Conservation (phyloP, 148 eudicot species). For the Chenopodium suecicum region DNA sequence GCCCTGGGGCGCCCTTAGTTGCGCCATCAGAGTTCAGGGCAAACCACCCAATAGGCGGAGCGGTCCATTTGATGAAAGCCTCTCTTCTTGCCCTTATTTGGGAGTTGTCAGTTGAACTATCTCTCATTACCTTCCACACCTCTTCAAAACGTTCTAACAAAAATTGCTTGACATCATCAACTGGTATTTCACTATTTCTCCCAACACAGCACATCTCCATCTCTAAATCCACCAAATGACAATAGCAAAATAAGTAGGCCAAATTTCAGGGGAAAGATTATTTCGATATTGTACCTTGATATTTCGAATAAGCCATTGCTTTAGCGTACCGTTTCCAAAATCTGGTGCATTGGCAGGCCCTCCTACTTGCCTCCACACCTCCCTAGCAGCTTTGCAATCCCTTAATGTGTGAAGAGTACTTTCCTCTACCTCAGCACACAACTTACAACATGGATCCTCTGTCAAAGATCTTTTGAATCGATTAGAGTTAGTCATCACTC, state of each 20-base stretch:
- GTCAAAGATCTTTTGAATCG: background rate
- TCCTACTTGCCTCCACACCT: background rate
- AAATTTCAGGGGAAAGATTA: background rate
- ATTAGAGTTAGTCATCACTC: background rate
- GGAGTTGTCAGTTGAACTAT: background rate
- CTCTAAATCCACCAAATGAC: background rate
- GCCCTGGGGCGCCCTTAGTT: too few species aligned
- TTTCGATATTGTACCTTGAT: background rate
- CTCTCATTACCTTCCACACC: background rate
- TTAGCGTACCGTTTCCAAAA: background rate
- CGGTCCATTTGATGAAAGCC: background rate
- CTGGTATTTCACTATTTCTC: background rate
- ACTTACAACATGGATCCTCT: background rate
- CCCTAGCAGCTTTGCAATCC: background rate
- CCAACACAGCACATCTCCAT: background rate
- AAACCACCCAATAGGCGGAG: too few species aligned
- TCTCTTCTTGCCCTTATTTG: background rate
- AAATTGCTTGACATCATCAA: background rate
- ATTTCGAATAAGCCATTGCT: background rate
- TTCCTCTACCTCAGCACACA: background rate
- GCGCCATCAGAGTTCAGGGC: too few species aligned
- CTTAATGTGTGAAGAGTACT: background rate
- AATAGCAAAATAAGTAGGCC: background rate
- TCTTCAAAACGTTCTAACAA: background rate
- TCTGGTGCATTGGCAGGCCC: background rate